A percentile compares a stretch with the other conserved stretches of the same genome.
Evolutionary conservation across 805 yeast species (phyloP).

Genomic region (Cyberlindnera meyerae): DNA sequence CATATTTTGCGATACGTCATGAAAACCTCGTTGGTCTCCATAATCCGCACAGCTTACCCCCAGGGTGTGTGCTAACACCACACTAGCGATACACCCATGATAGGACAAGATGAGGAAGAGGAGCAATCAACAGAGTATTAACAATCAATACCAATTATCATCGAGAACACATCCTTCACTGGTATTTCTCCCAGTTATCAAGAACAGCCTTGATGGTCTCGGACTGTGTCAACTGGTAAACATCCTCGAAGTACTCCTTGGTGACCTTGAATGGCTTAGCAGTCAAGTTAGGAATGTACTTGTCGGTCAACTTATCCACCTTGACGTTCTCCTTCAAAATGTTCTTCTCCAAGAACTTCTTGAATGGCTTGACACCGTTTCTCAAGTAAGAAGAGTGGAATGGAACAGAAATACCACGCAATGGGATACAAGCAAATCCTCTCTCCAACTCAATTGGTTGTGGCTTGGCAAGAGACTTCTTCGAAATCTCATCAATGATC

Average conservation of each 20-base stretch:
- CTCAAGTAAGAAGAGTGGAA: conserved; percentile 98
- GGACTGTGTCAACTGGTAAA: conserved; percentile 84
- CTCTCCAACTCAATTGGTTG: conserved; percentile 97
- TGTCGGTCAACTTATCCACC: conserved; percentile 88
- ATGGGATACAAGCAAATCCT: conserved; percentile 97
- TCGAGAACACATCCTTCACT: conserved; percentile 18
- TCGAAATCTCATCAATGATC: conserved; percentile 81
- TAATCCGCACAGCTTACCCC: not conserved
- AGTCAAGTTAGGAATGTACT: conserved; percentile 97
- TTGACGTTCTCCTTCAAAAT: conserved; percentile 92
- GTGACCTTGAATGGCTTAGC: conserved; percentile 96
- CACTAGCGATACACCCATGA: conserved; percentile 18
- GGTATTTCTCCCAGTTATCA: conserved; percentile 93
- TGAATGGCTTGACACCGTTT: conserved; percentile 98
- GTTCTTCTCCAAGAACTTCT: conserved; percentile 94
- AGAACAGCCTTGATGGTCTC: conserved; percentile 85
- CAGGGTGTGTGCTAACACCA: conserved; percentile 21
- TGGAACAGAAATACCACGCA: conserved; percentile 98
- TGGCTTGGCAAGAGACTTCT: conserved; percentile 77
- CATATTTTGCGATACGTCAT: too few species aligned
- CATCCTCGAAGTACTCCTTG: conserved; percentile 96
- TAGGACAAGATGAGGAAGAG: too few species aligned
- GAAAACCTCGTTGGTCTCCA: conserved; percentile 8
- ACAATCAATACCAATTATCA: too few species aligned
- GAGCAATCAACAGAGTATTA: too few species aligned